Conservation (phyloP, 2,329 filamentous ascomycete genomes). For the Alternaria sp. region DNA sequence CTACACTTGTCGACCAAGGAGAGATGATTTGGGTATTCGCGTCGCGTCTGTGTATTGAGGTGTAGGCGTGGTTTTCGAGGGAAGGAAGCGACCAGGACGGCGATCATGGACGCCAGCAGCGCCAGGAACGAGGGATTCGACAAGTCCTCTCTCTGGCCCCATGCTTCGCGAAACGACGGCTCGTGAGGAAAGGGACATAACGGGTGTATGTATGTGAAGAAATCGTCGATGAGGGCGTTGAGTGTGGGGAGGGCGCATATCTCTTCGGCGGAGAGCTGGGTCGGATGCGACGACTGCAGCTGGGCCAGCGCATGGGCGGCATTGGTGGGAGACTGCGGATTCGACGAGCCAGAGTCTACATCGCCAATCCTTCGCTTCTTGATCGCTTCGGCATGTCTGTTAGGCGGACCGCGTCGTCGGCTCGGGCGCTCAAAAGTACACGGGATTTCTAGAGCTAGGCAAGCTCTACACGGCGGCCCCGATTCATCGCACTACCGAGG, state of each 20-base stretch:
- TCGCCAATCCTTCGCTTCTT: conserved; percentile 67
- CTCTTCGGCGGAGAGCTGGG: conserved; percentile 66
- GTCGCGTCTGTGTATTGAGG: conserved; percentile 71
- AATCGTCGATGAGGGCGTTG: conserved; percentile 77
- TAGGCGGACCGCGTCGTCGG: conserved; percentile 70
- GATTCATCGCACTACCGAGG: conserved; percentile 67
- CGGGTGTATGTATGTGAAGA: conserved; percentile 83
- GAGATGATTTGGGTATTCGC: conserved; percentile 73
- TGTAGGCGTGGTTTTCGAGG: conserved; percentile 75
- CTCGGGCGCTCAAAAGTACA: conserved; percentile 73
- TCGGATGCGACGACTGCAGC: conserved; percentile 56
- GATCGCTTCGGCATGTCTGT: conserved; percentile 71
- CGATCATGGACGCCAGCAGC: conserved; percentile 77
- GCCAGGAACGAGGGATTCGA: conserved; percentile 73
- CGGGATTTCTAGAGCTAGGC: conserved; percentile 69
- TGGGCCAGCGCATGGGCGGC: conserved; percentile 62
- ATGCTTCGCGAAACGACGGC: conserved; percentile 75
- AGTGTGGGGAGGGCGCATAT: conserved; percentile 76
- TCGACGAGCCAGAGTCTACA: conserved; percentile 51
- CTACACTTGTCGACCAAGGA: conserved; percentile 76
- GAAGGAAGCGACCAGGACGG: conserved; percentile 76
- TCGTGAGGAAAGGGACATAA: conserved; percentile 81
- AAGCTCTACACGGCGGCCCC: conserved; percentile 72
- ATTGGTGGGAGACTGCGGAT: conserved; percentile 61
- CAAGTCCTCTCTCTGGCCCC: conserved; percentile 71